Evolutionary conservation across 2,329 filamentous ascomycete genomes (phyloP), one percentile per base, ranked within the genome.

Genomic region (Chaetomium sp.): DNA sequence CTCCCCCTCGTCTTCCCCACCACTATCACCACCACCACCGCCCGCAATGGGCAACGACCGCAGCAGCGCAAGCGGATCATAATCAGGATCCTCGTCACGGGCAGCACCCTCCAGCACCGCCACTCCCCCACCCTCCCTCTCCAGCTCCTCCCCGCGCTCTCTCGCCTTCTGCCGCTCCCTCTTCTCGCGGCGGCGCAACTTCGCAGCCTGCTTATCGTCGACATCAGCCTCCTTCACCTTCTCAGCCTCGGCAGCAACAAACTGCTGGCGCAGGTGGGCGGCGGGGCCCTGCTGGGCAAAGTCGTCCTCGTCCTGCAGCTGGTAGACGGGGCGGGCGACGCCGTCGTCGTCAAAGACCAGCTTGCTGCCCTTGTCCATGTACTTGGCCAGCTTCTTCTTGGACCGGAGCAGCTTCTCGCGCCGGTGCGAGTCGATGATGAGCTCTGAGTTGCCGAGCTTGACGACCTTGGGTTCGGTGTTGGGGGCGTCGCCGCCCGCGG

Each of bases 341-440:
- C 93, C 94, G 35, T 97, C 92, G 56, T 97, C 93, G 78, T 98
- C 94, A 75, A 94, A 99, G 5, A 97, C 84, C 8, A 97, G 80
- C 75, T 95, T 96, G 49, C 86, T 89, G 13, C 92, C 90, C 74
- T 90, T 90, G 74, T 92, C 91, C 81, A 93, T 96, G 81, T 92
- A 91, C 75, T 96, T 95, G 74, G 92, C 85, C 69, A 97, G 85
- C 78, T 96, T 91, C 83, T 97, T 97, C 83, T 97, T 98, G 23
- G 91, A 96, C 73, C 90, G 90, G 69, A 98, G 85, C n/a, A 97
- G 85, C 80, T 97, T 98, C 79, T 97, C 94, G 70, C 93, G 89
- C 27, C 95, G 92, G 77, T 98, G 96, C 13, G 93, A 97, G 80
- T 99, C 95, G 67, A 99, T 87, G 23, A 97, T 80, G 53, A 97